Evolutionary conservation across 129 eudicot species (phyloP), one percentile per base, ranked within the genome.

Genomic region (Centaurea solstitialis): DNA sequence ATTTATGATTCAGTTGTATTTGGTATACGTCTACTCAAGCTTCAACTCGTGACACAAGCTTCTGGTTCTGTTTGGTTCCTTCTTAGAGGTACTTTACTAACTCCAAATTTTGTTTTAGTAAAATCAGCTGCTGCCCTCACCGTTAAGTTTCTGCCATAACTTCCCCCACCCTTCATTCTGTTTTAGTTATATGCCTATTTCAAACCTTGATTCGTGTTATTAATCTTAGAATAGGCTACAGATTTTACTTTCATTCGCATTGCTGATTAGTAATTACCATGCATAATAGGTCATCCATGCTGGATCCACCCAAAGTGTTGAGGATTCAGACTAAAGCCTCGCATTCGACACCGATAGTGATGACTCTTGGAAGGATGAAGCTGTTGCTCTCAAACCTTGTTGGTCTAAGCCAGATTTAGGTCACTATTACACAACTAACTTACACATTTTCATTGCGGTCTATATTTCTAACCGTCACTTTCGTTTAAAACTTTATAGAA

Each of bases 331-430:
- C 66, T 83, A 76, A 59, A 88, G 82, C 78, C 73, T 78, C 28
- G 84, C 74, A 23, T 77, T 85, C 13, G 76, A 85, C 61, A 85
- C 71, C 11, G 86, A 67, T 26, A 84, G 81, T 7, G 85, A 82
- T 80, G 93, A 90, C 7, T 84, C 83, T 39, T 89, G 91, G 97
- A 86, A 84, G 87, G 90, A 84, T 53, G 99, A 91, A 68, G 88
- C 75, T 12, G 76, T 80, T 45, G 77, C 66, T 65, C 85, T 93
- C 41, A 95, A 87, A 57, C 93, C 88, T 33, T 95, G 99, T 47
- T 95, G 98, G 99, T n/a, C 88, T 21, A 93, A 93, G 73, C 94
- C 98, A 41, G 79, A 70, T 45, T 75, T 82, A 28, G 94, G 99
- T 91, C 65, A 77, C 87, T 72, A 30, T 23, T 70, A 57, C 66